Evolutionary conservation across 2,329 filamentous ascomycete species (phyloP).

Genomic region (Colletotrichum lini): DNA sequence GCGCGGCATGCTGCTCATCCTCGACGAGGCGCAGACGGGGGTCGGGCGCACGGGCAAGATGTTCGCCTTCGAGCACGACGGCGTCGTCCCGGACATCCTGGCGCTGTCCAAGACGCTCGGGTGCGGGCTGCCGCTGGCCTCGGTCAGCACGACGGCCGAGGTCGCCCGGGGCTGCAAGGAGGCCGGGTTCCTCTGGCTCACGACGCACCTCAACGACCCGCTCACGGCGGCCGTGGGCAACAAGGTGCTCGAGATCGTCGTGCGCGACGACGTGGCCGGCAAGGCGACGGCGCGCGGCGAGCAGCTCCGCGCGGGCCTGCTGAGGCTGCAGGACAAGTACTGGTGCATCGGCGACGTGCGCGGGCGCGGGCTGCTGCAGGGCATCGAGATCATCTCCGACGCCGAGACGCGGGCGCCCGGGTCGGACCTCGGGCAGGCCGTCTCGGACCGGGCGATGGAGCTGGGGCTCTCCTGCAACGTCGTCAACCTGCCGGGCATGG

Average conservation of each 20-base stretch:
- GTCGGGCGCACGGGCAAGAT: slow-evolving; percentile 70
- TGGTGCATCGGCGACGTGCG: slow-evolving; percentile 68
- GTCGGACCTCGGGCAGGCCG: slow-evolving; percentile 57
- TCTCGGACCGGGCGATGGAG: slow-evolving; percentile 60
- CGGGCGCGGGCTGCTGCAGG: slow-evolving; percentile 64
- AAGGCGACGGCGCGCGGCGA: slow-evolving; percentile 58
- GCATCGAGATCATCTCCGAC: slow-evolving; percentile 65
- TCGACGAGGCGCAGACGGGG: slow-evolving; percentile 74
- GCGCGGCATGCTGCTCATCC: slow-evolving; percentile 70
- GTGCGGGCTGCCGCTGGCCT: slow-evolving; percentile 65
- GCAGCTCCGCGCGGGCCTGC: slow-evolving; percentile 59
- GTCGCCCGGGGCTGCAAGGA: slow-evolving; percentile 63
- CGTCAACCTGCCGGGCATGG: slow-evolving; percentile 61
- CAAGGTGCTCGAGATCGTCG: slow-evolving; percentile 69
- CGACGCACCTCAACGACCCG: slow-evolving; percentile 70
- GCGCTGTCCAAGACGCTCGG: slow-evolving; percentile 69
- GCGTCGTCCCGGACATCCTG: slow-evolving; percentile 63
- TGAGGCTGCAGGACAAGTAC: slow-evolving; percentile 62
- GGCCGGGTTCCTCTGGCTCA: slow-evolving; percentile 63
- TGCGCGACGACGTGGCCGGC: slow-evolving; percentile 61
- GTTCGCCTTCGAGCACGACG: slow-evolving; percentile 70
- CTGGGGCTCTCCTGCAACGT: slow-evolving; percentile 65
- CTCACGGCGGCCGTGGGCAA: slow-evolving; percentile 66
- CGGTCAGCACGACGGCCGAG: slow-evolving; percentile 62
- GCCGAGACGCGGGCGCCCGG: slow-evolving; percentile 59